phyloP scores from a whole-genome alignment of 2,329 filamentous ascomycete genomes.

The Botrytis elliptica region DNA sequence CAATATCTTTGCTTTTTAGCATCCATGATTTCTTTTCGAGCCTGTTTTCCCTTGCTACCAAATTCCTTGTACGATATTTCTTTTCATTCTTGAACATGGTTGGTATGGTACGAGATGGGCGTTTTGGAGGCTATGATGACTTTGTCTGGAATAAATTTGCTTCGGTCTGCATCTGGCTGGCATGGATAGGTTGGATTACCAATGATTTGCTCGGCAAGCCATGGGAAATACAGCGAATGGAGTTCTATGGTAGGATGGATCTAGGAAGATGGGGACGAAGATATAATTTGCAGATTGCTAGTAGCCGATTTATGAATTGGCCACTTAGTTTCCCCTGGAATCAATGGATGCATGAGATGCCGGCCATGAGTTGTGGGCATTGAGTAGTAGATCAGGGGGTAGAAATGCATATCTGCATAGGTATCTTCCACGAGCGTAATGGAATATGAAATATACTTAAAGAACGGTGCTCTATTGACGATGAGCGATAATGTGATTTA shows the following conservation, averaged over 20 bases:
- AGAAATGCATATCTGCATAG: neutral
- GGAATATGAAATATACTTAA: neutral
- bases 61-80: conserved; percentile 9
- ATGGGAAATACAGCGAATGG: conserved; percentile 1
- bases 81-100: conserved; percentile 1
- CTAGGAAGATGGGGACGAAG: neutral
- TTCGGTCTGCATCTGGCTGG: neutral
- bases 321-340: neutral
- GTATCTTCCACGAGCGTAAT: neutral
- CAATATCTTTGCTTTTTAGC: neutral
- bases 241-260: conserved; percentile 1
- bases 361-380: neutral
- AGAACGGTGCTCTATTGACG: neutral
- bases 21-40: neutral
- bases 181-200: neutral
- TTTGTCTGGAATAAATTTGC: neutral
- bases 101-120: neutral
- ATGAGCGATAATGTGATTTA: neutral
- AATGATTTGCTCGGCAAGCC: neutral
- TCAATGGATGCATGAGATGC: neutral
- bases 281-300: neutral
- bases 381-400: neutral
- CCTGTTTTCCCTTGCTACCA: neutral
- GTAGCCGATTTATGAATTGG: neutral
- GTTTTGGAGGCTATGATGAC: neutral